Conservation (phyloP, 2,329 filamentous ascomycete species). For the Chrysosphaeria jannelii region DNA sequence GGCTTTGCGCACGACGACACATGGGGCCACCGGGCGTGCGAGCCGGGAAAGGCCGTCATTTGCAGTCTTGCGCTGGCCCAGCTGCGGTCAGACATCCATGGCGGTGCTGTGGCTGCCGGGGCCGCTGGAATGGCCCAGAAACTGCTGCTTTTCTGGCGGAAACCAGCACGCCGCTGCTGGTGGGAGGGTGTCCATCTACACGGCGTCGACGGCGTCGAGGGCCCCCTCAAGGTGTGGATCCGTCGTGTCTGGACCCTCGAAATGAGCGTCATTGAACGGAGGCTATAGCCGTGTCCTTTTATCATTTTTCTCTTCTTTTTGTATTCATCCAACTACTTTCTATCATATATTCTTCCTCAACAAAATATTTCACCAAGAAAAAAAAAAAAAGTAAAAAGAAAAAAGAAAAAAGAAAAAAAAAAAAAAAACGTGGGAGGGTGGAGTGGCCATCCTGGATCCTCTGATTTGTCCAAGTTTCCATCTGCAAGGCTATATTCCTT, state of each 20-base stretch:
- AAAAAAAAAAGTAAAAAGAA: not conserved
- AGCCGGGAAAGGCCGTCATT: constrained; percentile 94
- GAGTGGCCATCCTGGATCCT: too few relatives aligned
- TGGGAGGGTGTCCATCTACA: constrained; percentile 93
- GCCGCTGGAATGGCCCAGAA: constrained; percentile 97
- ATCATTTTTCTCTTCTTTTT: too few relatives aligned
- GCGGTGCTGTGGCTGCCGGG: constrained; percentile 41
- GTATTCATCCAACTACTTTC: too few relatives aligned
- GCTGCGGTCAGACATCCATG: constrained; percentile 71
- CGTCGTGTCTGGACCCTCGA: constrained; percentile 92
- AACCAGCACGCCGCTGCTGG: constrained; percentile 88
- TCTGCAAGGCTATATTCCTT: too few relatives aligned
- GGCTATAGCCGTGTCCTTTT: too few relatives aligned
- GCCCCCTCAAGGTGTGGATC: constrained; percentile 93
- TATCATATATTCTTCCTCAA: too few relatives aligned
- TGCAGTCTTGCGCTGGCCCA: constrained; percentile 85
- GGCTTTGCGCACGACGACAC: constrained; percentile 87
- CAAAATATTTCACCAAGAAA: not conserved
- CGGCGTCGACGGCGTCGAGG: constrained; percentile 66
- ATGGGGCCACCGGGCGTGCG: constrained; percentile 91
- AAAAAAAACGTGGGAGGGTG: too few relatives aligned
- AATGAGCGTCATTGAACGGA: constrained; percentile 82
- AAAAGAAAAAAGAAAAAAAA: not conserved
- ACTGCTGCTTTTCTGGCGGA: constrained; percentile 88
- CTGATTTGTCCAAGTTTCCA: too few relatives aligned